A percentile compares a stretch with the other conserved stretches of the same genome.
phyloP scores from a whole-genome alignment of 192 early-diverging fungal species.

The Dissophora ornata region DNA sequence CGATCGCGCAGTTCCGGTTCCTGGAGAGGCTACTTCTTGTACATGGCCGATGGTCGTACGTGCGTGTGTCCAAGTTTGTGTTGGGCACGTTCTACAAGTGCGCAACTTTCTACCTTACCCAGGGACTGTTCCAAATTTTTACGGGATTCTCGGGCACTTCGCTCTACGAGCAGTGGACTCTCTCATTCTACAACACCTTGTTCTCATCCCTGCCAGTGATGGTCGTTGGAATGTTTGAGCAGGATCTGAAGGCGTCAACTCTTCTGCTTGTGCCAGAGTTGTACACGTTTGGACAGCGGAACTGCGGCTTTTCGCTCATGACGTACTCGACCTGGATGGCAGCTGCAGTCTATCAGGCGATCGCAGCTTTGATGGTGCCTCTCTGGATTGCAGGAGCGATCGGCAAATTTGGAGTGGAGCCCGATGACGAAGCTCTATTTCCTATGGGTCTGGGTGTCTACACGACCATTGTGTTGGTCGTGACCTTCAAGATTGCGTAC shows the following conservation, averaged over 20 bases:
- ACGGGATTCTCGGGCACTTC: slow-evolving; percentile 81
- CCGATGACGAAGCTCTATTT: slow-evolving; percentile 66
- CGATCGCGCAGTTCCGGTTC: slow-evolving; percentile 91
- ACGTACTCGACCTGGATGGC: slow-evolving; percentile 67
- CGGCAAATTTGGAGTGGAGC: slow-evolving; percentile 42
- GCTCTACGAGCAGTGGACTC: slow-evolving; percentile 80
- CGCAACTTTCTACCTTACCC: slow-evolving; percentile 81
- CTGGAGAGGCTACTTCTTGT: slow-evolving; percentile 83
- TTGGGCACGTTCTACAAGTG: slow-evolving; percentile 93
- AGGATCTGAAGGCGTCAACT: slow-evolving; percentile 76
- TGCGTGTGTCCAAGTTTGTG: slow-evolving; percentile 81
- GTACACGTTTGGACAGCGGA: slow-evolving; percentile 71
- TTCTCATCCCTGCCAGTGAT: slow-evolving; percentile 86
- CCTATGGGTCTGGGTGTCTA: slow-evolving; percentile 67
- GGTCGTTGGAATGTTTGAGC: slow-evolving; percentile 85
- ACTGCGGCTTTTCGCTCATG: slow-evolving; percentile 65
- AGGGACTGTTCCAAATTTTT: slow-evolving; percentile 81
- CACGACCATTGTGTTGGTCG: slow-evolving; percentile 70
- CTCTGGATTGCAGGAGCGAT: slow-evolving; percentile 62
- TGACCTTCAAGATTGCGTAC: slow-evolving; percentile 78
- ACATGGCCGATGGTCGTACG: slow-evolving; percentile 91
- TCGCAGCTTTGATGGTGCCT: slow-evolving; percentile 62
- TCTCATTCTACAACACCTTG: slow-evolving; percentile 85
- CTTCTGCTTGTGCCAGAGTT: slow-evolving; percentile 77
- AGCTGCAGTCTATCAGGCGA: slow-evolving; percentile 65